phyloP scores from a whole-genome alignment of 371 early-diverging fungal species.

The Lichtheimia corymbifera region DNA sequence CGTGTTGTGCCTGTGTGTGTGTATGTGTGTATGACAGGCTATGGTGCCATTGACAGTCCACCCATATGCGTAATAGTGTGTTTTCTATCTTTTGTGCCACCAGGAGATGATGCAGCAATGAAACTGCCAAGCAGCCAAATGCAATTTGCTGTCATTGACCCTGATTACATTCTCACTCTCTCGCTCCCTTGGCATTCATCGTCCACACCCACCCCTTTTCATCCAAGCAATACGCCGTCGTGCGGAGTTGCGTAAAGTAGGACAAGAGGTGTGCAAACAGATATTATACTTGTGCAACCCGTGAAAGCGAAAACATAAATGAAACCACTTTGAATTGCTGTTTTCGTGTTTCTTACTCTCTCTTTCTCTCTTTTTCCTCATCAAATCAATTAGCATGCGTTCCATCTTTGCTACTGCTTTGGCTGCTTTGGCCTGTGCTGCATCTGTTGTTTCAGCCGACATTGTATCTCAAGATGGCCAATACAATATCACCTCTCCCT shows the following conservation, averaged over 20 bases:
- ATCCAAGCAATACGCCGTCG: neutral
- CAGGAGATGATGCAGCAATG: too few relatives aligned
- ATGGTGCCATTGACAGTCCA: too few relatives aligned
- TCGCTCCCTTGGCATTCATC: too few relatives aligned
- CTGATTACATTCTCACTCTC: too few relatives aligned
- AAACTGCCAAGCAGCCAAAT: too few relatives aligned
- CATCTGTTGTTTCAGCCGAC: neutral
- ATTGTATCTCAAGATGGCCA: conserved; percentile 10
- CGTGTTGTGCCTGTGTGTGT: too few relatives aligned
- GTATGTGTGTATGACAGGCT: too few relatives aligned
- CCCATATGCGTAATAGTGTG: too few relatives aligned
- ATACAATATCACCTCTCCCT: conserved; percentile 42
- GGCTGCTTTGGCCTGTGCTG: conserved; percentile 1
- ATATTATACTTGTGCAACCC: conserved; percentile 3
- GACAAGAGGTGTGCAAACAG: neutral
- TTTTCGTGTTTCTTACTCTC: neutral
- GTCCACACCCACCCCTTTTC: too few relatives aligned
- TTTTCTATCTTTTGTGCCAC: too few relatives aligned
- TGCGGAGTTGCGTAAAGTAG: conserved; percentile 2
- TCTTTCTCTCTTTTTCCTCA: neutral
- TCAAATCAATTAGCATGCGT: conserved; percentile 1
- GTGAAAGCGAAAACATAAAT: neutral
- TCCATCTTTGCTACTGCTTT: conserved; percentile 6
- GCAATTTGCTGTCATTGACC: too few relatives aligned
- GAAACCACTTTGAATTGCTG: neutral